Base-by-base conservation (phyloP, 805 yeast species). In the Candida hungchunana region DNA sequence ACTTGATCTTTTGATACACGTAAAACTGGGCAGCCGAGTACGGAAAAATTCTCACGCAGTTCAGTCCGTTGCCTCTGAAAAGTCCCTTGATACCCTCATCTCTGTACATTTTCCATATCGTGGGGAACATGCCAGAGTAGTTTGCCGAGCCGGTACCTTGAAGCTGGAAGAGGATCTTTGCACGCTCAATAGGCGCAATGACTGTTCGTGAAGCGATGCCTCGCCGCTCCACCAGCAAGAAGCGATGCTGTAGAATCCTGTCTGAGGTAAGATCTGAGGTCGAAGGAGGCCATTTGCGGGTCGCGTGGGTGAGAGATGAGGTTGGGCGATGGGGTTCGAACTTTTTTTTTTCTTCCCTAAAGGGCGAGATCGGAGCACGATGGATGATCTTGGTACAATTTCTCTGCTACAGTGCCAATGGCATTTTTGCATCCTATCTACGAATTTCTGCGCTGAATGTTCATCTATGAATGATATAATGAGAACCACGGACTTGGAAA, bases 11-110 rank as follows among this genome's bases (percentile, higher is more conserved):
- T 48, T 90, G 90, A 58, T 83, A 90, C 7, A 83, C 87, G 19
- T 87, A 75, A 63, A 86, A 90, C 62, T 90, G 98, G 11, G 88
- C 94, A 1, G 97, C 97, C 40, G 90, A 79, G 55, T 90, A 90
- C 1, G 98, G 98, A 43, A 90, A 77, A 18, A 93, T 86, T 36
- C 98, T 68, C 2, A 90, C 61, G 66, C 97, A 89, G 58, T 90
- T 90, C 42, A 86, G 68, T 0, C 90, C 85, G 59, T 90, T 90
- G 1, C 98, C 98, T 31, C 97, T 67, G 59, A 86, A 85, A 50
- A 83, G 65, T 0, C 97, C 98, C 36, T 77, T 71, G 67, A 84
- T 69, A n/a, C 97, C 97, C 66, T 90, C 98, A 40, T 87, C 96
- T 36, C 62, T 63, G 71, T 87, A 89, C 72, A 90, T 84, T 45